Evolutionary conservation across 345 rosid species (phyloP), one percentile per base, ranked within the genome.

Genomic region (Raphanus raphanistrum): DNA sequence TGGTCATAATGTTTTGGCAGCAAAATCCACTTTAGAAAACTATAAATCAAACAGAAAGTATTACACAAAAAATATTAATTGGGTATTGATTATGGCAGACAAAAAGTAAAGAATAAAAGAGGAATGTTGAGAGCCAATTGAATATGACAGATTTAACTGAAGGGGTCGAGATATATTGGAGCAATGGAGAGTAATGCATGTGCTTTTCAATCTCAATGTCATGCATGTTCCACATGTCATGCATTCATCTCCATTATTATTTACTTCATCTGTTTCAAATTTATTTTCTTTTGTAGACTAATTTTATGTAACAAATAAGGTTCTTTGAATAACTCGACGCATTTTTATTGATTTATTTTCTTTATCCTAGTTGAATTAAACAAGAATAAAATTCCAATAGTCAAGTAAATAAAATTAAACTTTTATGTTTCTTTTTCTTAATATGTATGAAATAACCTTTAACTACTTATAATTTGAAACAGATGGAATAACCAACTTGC

Each of bases 81-180:
- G 71, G 78, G 60, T 61, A 79, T 79, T 79, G 75, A 70, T 80
- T 80, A 75, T 80, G 82, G 82, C 82, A 75, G 82, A 80, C 82
- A 80, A 74, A 80, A 80, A 74, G 82, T 74, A 45, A 63, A 54
- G 68, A 75, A 69, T 55, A 80, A 80, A 79, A 80, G 31, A 74
- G 35, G 79, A 80, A 74, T 80, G 79, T 70, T 63, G 32, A 6
- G 72, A 75, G 68, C 35, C 68, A 63, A 43, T 63, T 74, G 79
- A 72, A 75, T 70, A 67, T 62, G 74, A 61, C 70, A 71, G 70
- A 69, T 61, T 76, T 70, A 69, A 76, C 50, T 70, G 32, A 66
- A 66, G 63, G 63, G 52, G 63, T 33, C 60, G 70, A 71, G 50
- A 71, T 57, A 70, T 57, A 70, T 68, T 61, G 52, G 67, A 32